Evolutionary conservation across 345 rosid species (phyloP).

Genomic region (Noccaea caerulescens): DNA sequence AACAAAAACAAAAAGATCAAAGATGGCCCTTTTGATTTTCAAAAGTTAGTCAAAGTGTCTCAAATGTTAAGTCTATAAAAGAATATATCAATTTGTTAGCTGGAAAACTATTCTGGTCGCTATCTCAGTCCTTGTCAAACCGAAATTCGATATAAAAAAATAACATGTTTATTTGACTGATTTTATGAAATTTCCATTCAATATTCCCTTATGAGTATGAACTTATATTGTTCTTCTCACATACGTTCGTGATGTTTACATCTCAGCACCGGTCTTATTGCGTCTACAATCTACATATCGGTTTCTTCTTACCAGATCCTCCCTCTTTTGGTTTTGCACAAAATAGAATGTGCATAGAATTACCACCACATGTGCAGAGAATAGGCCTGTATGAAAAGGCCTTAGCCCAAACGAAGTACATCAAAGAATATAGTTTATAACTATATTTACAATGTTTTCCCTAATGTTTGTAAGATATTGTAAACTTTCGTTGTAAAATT

Average conservation of each 20-base stretch:
- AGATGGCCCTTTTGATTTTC: slow-evolving; percentile 10
- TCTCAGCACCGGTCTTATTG: slow-evolving; percentile 9
- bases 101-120: slow-evolving; percentile 2
- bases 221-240: slow-evolving; percentile 12
- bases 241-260: slow-evolving; percentile 26
- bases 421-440: too few species aligned
- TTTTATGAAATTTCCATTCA: slow-evolving; percentile 13
- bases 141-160: not conserved
- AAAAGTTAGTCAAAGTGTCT: slow-evolving; percentile 11
- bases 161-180: slow-evolving; percentile 20
- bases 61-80: slow-evolving; percentile 17
- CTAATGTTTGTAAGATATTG: too few species aligned
- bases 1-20: not conserved
- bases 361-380: not conserved
- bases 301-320: slow-evolving; percentile 1
- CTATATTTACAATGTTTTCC: too few species aligned
- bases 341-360: not conserved
- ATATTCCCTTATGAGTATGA: not conserved
- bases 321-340: not conserved
- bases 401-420: not conserved
- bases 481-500: not conserved
- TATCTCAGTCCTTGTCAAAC: slow-evolving; percentile 24
- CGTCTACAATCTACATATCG: slow-evolving; percentile 14
- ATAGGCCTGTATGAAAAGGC: not conserved
- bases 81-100: slow-evolving; percentile 15